phyloP scores from a whole-genome alignment of 305 asterid genomes.

The Solanum hybrid region DNA sequence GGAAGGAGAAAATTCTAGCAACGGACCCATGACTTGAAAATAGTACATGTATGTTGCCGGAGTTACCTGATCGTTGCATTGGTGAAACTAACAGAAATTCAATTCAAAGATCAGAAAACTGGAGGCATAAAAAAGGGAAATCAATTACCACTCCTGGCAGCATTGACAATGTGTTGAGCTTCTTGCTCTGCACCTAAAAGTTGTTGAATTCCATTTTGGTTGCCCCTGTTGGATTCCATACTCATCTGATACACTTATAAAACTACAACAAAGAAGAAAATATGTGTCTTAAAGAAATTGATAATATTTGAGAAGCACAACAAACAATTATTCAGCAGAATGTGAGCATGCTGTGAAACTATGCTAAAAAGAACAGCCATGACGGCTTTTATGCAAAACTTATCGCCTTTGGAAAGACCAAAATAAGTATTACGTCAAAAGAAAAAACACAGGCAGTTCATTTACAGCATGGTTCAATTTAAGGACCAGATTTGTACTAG shows the following conservation, averaged over 20 bases:
- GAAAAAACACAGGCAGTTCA: background rate
- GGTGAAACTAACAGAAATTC: background rate
- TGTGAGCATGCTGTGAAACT: background rate
- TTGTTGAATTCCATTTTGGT: constrained; percentile 47
- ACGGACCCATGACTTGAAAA: background rate
- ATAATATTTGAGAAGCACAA: background rate
- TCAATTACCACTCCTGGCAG: constrained; percentile 56
- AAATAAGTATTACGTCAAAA: background rate
- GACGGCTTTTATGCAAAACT: background rate
- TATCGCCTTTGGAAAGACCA: background rate
- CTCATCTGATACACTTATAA: background rate
- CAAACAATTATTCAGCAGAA: background rate
- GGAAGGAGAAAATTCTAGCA: background rate
- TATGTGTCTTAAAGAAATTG: background rate
- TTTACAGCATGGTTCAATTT: background rate
- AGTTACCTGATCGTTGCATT: background rate
- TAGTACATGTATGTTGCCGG: background rate
- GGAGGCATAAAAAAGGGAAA: background rate
- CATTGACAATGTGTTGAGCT: constrained; percentile 62
- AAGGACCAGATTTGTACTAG: background rate
- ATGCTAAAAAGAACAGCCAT: background rate
- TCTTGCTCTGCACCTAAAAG: constrained; percentile 69
- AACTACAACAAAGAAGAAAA: background rate
- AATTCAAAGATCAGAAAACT: background rate
- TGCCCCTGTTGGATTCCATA: constrained; percentile 56